Evolutionary conservation across 768 basidiomycete species (phyloP).

Genomic region (Tulasnella sp.): DNA sequence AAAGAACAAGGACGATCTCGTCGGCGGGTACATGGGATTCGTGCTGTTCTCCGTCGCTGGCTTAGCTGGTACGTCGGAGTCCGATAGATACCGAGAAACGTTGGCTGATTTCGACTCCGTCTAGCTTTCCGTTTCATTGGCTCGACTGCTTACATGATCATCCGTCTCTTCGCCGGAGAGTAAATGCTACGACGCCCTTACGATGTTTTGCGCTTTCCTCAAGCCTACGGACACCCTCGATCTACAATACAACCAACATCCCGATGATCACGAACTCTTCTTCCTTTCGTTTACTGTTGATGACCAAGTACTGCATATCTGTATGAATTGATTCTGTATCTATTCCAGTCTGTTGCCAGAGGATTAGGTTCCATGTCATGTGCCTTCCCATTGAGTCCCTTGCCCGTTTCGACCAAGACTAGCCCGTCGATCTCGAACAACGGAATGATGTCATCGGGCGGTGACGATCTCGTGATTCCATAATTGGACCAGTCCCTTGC

Average conservation of each 20-base stretch:
- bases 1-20: slow-evolving; percentile 42
- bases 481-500: not conserved
- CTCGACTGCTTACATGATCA: slow-evolving; percentile 73
- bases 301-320: not conserved
- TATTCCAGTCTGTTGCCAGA: not conserved
- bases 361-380: slow-evolving; percentile 1
- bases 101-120: not conserved
- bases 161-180: slow-evolving; percentile 81
- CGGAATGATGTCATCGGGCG: not conserved
- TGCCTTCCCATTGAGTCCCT: not conserved
- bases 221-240: not conserved
- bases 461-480: not conserved
- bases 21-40: slow-evolving; percentile 86
- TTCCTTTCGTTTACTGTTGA: not conserved
- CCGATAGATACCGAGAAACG: slow-evolving; percentile 5
- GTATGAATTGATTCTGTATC: slow-evolving; percentile 7
- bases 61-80: slow-evolving; percentile 65
- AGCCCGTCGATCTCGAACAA: not conserved
- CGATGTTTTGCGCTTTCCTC: not conserved
- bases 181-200: not conserved
- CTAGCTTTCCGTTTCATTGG: slow-evolving; percentile 83
- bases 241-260: not conserved
- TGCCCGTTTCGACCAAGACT: not conserved
- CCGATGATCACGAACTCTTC: not conserved
- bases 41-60: slow-evolving; percentile 84